phyloP scores from a whole-genome alignment of 2,329 filamentous ascomycete species.

The Microsporum ferrugineum region DNA sequence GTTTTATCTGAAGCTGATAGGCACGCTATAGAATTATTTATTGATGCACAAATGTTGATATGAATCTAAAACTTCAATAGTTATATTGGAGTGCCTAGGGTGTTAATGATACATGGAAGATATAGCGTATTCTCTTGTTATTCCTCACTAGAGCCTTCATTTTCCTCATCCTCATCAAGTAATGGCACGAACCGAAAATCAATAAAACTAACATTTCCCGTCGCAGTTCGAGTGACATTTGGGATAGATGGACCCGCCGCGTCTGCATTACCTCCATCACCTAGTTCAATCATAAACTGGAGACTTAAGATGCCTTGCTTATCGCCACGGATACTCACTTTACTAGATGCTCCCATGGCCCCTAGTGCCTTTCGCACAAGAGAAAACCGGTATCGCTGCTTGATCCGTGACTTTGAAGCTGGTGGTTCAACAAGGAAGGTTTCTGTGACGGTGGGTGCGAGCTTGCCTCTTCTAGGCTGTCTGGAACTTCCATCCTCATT shows the following conservation, averaged over 20 bases:
- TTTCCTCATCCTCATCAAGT: slow-evolving; percentile 31
- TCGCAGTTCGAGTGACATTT: slow-evolving; percentile 15
- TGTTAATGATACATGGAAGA: background rate
- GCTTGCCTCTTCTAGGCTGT: slow-evolving; percentile 24
- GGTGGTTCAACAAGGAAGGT: slow-evolving; percentile 46
- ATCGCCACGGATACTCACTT: slow-evolving; percentile 84
- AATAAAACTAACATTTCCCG: slow-evolving; percentile 33
- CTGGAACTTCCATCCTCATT: slow-evolving; percentile 29
- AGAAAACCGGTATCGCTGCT: slow-evolving; percentile 75
- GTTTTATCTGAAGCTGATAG: too few relatives aligned
- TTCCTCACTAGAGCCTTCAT: slow-evolving; percentile 12
- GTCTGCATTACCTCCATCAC: slow-evolving; percentile 39
- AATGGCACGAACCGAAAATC: slow-evolving; percentile 39
- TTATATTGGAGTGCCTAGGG: background rate
- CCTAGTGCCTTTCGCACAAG: slow-evolving; percentile 74
- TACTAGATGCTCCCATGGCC: slow-evolving; percentile 86
- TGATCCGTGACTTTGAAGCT: slow-evolving; percentile 50
- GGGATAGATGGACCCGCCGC: slow-evolving; percentile 13
- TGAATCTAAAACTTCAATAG: too few relatives aligned
- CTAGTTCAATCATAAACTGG: slow-evolving; percentile 91
- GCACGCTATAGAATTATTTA: too few relatives aligned
- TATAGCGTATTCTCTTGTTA: background rate
- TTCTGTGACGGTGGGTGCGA: slow-evolving; percentile 37
- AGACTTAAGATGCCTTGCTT: slow-evolving; percentile 80
- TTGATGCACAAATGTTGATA: too few relatives aligned